Percentiles rank a stretch among this genome's conserved stretches.
phyloP scores from a whole-genome alignment of 768 basidiomycete species.

The Mycena vulgaris region DNA sequence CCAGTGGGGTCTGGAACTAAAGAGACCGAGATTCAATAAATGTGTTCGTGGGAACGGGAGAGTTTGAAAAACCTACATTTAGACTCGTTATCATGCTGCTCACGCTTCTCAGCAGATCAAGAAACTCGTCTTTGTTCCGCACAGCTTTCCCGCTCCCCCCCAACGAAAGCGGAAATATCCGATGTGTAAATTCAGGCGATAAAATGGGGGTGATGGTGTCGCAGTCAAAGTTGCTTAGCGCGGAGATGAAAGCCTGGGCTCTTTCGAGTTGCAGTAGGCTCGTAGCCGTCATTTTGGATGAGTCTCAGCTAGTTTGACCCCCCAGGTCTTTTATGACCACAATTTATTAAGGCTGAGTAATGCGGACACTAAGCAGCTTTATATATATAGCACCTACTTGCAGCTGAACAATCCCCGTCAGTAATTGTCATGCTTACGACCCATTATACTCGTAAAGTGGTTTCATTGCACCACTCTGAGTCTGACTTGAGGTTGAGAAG shows the following conservation, averaged over 20 bases:
- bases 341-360: slow-evolving; percentile 15
- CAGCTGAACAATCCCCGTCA: slow-evolving; percentile 14
- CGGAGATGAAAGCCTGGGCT: slow-evolving; percentile 19
- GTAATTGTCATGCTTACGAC: slow-evolving; percentile 15
- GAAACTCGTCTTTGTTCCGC: slow-evolving; percentile 18
- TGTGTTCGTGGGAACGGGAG: slow-evolving; percentile 1
- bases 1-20: slow-evolving; percentile 19
- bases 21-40: slow-evolving; percentile 16
- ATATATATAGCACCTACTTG: slow-evolving; percentile 9
- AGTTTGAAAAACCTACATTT: slow-evolving; percentile 21
- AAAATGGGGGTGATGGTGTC: slow-evolving; percentile 8
- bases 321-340: slow-evolving; percentile 18
- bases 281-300: slow-evolving; percentile 18
- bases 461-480: not conserved
- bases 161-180: slow-evolving; percentile 15
- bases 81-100: slow-evolving; percentile 20
- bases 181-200: slow-evolving; percentile 18
- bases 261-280: slow-evolving; percentile 17
- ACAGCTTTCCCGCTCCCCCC: slow-evolving; percentile 11
- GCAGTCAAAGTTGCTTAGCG: slow-evolving; percentile 12
- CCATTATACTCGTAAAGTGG: slow-evolving; percentile 8
- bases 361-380: slow-evolving; percentile 16
- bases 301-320: slow-evolving; percentile 13
- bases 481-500: too few species aligned
- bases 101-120: slow-evolving; percentile 14